phyloP scores from a whole-genome alignment of 352 stramenopile genomes.

The Phytophthora multivora region DNA sequence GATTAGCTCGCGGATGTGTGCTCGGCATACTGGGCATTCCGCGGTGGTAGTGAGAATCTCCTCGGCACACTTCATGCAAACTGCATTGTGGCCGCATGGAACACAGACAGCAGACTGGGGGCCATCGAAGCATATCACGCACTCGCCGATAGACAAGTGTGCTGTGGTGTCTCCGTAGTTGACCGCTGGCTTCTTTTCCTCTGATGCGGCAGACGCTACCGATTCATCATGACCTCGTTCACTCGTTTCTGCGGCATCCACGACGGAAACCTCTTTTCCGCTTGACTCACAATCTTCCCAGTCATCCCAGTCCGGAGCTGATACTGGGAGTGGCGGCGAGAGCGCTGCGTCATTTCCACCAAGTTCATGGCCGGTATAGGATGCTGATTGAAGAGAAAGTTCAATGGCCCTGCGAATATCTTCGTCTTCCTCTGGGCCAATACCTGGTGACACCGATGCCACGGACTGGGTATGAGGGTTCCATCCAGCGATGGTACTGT shows the following conservation, averaged over 20 bases:
- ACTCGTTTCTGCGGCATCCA: slow-evolving; percentile 3
- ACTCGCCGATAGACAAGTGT: slow-evolving; percentile 66
- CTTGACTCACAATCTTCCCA: slow-evolving; percentile 11
- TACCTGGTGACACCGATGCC: slow-evolving; percentile 8
- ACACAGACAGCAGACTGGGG: slow-evolving; percentile 79
- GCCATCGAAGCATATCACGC: slow-evolving; percentile 80
- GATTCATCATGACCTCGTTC: slow-evolving; percentile 5
- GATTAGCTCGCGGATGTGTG: slow-evolving; percentile 74
- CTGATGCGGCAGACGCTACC: not conserved
- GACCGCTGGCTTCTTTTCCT: slow-evolving; percentile 33
- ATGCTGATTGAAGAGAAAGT: slow-evolving; percentile 51
- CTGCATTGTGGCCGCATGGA: slow-evolving; percentile 81
- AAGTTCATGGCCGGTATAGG: not conserved
- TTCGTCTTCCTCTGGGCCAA: slow-evolving; percentile 48
- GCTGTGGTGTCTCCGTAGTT: slow-evolving; percentile 41
- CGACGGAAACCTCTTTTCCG: slow-evolving; percentile 1
- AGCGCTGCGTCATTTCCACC: not conserved
- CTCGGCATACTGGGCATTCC: slow-evolving; percentile 76
- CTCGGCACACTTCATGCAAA: slow-evolving; percentile 81
- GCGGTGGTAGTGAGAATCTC: slow-evolving; percentile 62
- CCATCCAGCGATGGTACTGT: slow-evolving; percentile 14
- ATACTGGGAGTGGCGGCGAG: slow-evolving; percentile 40
- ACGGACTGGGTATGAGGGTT: slow-evolving; percentile 4
- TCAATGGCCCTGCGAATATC: slow-evolving; percentile 60
- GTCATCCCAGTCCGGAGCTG: slow-evolving; percentile 55